Percentiles rank a stretch among this genome's conserved stretches.
Conservation (phyloP, 371 early-diverging fungal genomes). For the Dichotomocladium elegans region DNA sequence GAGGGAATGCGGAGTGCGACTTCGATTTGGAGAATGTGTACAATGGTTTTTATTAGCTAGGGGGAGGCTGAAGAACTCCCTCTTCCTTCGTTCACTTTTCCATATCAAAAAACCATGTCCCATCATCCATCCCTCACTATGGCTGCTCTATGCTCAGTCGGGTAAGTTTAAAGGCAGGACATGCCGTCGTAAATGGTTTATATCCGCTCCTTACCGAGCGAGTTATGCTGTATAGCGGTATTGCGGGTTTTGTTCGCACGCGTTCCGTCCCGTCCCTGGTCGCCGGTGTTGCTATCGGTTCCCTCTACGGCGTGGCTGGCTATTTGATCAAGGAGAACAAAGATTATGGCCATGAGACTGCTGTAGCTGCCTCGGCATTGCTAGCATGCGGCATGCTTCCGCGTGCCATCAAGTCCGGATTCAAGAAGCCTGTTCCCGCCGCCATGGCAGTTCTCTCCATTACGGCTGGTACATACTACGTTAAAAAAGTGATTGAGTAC, state of each 20-base stretch:
- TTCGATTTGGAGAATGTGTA: no score
- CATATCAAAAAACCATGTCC: constrained; percentile 21
- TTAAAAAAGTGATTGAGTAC: constrained; percentile 45
- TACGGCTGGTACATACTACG: constrained; percentile 45
- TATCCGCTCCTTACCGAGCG: constrained; percentile 24
- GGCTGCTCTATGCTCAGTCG: constrained; percentile 33
- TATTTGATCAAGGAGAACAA: constrained; percentile 59
- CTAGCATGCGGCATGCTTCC: constrained; percentile 59
- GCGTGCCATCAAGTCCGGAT: constrained; percentile 47
- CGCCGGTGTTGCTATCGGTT: constrained; percentile 64
- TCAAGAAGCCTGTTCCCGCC: constrained; percentile 42
- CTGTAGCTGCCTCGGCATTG: constrained; percentile 52
- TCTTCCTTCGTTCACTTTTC: no score
- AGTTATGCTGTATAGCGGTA: constrained; percentile 51
- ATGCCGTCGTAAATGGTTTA: background rate
- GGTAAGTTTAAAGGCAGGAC: constrained; percentile 6
- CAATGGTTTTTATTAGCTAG: no score
- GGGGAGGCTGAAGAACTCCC: no score
- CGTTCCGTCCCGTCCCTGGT: constrained; percentile 59
- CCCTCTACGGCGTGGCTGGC: constrained; percentile 55
- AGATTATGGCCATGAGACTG: constrained; percentile 66
- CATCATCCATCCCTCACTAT: constrained; percentile 46
- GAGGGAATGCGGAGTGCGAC: no score
- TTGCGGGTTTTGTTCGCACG: constrained; percentile 55
- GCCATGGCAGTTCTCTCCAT: constrained; percentile 32